Conservation (phyloP, 805 yeast species). For the Candida sphagnicola region DNA sequence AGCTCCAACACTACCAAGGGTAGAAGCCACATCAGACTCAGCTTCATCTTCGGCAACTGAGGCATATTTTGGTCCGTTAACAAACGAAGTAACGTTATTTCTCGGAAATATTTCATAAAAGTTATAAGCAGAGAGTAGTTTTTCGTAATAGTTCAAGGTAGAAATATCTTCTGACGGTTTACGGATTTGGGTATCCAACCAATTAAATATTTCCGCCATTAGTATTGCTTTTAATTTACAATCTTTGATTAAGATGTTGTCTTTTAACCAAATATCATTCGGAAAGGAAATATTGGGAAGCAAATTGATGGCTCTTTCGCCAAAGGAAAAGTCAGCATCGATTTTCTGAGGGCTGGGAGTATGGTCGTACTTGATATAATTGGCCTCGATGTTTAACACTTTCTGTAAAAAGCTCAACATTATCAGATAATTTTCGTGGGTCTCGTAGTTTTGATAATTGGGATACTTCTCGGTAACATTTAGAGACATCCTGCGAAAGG, state of each 20-base stretch:
- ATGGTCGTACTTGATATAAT: not conserved
- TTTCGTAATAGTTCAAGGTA: conserved; percentile 25
- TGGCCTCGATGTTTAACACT: not conserved
- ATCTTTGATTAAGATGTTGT: conserved; percentile 26
- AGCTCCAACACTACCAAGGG: too few relatives aligned
- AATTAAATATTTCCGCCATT: conserved; percentile 27
- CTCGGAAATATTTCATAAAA: conserved; percentile 17
- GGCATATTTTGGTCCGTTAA: not conserved
- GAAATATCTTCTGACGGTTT: conserved; percentile 19
- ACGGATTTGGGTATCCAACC: conserved; percentile 20
- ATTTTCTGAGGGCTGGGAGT: not conserved
- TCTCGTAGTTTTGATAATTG: not conserved
- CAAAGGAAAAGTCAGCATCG: not conserved
- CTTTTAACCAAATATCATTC: conserved; percentile 32
- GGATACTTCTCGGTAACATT: not conserved
- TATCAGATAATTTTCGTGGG: not conserved
- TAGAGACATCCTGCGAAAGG: not conserved
- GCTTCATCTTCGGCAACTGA: not conserved
- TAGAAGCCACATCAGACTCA: not conserved
- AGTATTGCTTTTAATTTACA: conserved; percentile 28
- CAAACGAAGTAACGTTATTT: not conserved
- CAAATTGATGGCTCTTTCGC: conserved; percentile 16
- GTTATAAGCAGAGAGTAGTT: conserved; percentile 28
- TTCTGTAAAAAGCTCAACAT: conserved; percentile 1
- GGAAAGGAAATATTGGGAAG: conserved; percentile 33